These are phyloP conservation scores for Paraphaeosphaeria minitans DNA, from an alignment of 2,329 filamentous ascomycete species.

Conservation along the genomic window DNA sequence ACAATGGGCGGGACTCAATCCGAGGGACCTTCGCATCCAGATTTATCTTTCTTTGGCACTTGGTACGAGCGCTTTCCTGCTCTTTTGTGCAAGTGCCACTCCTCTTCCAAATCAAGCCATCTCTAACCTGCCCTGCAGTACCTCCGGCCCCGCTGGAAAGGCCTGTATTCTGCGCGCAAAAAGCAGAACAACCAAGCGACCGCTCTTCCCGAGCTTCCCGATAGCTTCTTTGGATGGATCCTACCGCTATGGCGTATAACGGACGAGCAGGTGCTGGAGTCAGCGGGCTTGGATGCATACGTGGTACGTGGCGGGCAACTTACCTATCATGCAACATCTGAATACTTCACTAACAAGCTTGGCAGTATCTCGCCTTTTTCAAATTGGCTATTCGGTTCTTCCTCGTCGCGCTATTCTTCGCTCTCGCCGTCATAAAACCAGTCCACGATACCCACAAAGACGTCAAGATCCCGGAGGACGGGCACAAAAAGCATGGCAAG, in stretches of 20 bases:
- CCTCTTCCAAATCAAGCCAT: constrained; percentile 1
- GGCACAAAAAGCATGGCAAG: constrained; percentile 13
- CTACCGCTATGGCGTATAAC: constrained; percentile 81
- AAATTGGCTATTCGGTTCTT: constrained; percentile 92
- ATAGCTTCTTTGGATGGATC: constrained; percentile 92
- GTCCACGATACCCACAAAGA: constrained; percentile 73
- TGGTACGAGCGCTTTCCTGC: constrained; percentile 72
- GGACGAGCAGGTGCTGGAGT: constrained; percentile 86
- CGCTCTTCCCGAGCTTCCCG: constrained; percentile 76
- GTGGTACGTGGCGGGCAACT: constrained; percentile 64
- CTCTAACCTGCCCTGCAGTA: constrained; percentile 59
- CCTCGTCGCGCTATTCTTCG: constrained; percentile 78
- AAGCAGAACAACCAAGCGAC: constrained; percentile 70
- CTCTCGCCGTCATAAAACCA: constrained; percentile 78
- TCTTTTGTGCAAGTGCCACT: constrained; percentile 70
- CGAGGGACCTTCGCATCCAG: constrained; percentile 62
- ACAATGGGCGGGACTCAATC: constrained; percentile 43
- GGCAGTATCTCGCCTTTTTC: constrained; percentile 86
- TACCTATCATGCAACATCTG: too few relatives aligned
- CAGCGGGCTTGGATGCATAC: constrained; percentile 92
- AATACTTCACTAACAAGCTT: constrained; percentile 11
- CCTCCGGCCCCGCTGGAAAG: constrained; percentile 87
- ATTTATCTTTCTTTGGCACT: constrained; percentile 73
- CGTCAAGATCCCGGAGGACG: constrained; percentile 25
- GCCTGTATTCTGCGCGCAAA: constrained; percentile 87